Evolutionary conservation across 768 basidiomycete genomes (phyloP), one percentile per base, ranked within the genome.

Genomic region (Amanita pallidorosea): DNA sequence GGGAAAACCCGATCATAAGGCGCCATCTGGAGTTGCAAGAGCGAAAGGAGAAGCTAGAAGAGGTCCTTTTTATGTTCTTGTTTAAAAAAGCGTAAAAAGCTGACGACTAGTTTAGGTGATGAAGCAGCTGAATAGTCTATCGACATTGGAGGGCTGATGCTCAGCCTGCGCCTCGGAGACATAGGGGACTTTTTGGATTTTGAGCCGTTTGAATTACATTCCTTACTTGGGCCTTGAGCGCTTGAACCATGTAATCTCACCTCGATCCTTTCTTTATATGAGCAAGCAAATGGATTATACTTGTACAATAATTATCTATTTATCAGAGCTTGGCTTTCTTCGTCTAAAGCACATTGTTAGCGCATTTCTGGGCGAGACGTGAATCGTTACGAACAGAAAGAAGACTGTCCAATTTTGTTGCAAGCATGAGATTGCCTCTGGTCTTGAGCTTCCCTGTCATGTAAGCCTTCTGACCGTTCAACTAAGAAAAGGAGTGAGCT

Each of bases 31-130:
- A 98, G 53, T 69, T 99, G 38, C 96, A 99, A 63, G 94, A 93
- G 51, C 76, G 96, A 37, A 99, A 98, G 60, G 94, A 99, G 65
- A 97, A 97, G 67, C 74, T 98, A 15, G 96, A 98, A 64, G 89
- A 94, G 77, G 89, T 86, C 15, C n/a, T 15, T 13, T 64, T n/a
- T 23, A 18, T 27, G 35, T 47, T 13, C 29, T 17, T 15, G 12
- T 5, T 45, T n/a, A 4, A 5, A 5, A 23, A 23, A 23, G 23
- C 23, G 23, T 2, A 23, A 27, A 27, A 27, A 5, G 20, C 57
- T 45, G 47, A 45, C 43, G 33, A 45, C 17, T 20, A 17, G 2
- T 22, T 52, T 58, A 91, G 88, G 91, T 94, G 45, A 95, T 94
- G 88, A 89, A 93, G 62, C 93, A 92, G 56, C 80, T 99, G 33